Percentiles rank a stretch among this genome's conserved stretches.
These are phyloP conservation scores for Talaromyces sp. DNA, from an alignment of 2,329 filamentous ascomycete species.

Conservation along the genomic window DNA sequence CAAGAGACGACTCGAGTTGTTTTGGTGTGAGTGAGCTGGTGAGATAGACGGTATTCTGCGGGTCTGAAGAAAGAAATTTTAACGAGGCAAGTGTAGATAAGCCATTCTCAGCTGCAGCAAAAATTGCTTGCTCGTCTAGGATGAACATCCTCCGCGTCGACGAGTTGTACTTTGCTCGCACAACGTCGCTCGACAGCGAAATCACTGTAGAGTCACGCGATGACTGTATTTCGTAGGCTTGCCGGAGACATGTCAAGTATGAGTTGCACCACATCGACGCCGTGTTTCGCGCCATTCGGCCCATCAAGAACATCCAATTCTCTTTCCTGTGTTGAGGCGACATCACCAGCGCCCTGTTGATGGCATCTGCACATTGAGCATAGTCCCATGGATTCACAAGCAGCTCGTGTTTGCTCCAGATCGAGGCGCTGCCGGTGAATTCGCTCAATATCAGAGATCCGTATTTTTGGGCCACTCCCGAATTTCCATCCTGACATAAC, in stretches of 20 bases:
- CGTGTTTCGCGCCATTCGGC: constrained; percentile 70
- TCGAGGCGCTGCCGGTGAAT: constrained; percentile 83
- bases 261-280: constrained; percentile 75
- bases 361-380: constrained; percentile 74
- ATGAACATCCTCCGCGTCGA: constrained; percentile 71
- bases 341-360: constrained; percentile 80
- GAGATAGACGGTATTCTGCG: constrained; percentile 78
- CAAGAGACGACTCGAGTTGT: constrained; percentile 74
- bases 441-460: constrained; percentile 87
- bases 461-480: constrained; percentile 62
- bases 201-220: constrained; percentile 75
- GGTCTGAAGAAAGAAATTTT: constrained; percentile 62
- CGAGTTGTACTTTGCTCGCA: constrained; percentile 60
- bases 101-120: constrained; percentile 31
- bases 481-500: constrained; percentile 78
- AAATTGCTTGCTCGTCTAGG: constrained; percentile 82
- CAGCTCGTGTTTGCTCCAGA: constrained; percentile 74
- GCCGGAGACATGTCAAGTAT: constrained; percentile 63
- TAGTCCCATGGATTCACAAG: constrained; percentile 95
- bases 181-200: constrained; percentile 61
- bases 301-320: constrained; percentile 68
- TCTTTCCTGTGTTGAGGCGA: constrained; percentile 62
- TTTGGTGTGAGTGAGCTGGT: constrained; percentile 82
- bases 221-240: constrained; percentile 72
- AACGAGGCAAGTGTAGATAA: neutral